phyloP scores from a whole-genome alignment of 306 rosid genomes.

The Sesbania bispinosa region DNA sequence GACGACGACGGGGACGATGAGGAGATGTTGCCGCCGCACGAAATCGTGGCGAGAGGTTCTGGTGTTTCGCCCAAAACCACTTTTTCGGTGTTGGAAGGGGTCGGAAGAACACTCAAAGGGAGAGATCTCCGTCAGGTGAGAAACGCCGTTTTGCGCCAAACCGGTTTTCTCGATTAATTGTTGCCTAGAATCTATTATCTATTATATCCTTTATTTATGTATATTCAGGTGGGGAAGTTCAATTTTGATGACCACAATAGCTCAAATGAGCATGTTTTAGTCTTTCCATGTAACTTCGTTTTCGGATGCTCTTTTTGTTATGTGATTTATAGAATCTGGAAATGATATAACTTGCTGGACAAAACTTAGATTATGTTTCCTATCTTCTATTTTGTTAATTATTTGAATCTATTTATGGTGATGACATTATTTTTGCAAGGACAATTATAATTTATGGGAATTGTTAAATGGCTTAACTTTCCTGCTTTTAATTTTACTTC shows the following conservation, averaged over 20 bases:
- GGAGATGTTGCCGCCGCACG: slow-evolving; percentile 80
- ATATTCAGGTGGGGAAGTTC: slow-evolving; percentile 13
- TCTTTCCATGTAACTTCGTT: slow-evolving; percentile 1
- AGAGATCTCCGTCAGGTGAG: slow-evolving; percentile 89
- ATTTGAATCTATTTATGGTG: background rate
- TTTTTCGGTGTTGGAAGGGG: slow-evolving; percentile 83
- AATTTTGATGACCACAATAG: slow-evolving; percentile 14
- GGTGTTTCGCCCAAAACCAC: slow-evolving; percentile 69
- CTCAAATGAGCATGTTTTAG: background rate
- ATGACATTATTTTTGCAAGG: background rate
- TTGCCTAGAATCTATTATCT: background rate
- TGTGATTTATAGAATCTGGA: slow-evolving; percentile 9
- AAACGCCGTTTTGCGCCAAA: slow-evolving; percentile 76
- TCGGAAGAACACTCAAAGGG: slow-evolving; percentile 88
- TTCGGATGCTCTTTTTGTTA: background rate
- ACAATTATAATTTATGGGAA: background rate
- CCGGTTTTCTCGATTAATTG: slow-evolving; percentile 75
- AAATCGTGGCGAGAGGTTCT: slow-evolving; percentile 62
- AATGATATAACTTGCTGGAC: background rate
- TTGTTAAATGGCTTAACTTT: background rate
- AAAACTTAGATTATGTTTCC: background rate
- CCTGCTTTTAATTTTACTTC: background rate
- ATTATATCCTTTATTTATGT: background rate
- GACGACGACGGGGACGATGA: slow-evolving; percentile 41
- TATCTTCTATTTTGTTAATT: background rate